Base-by-base conservation (phyloP, 345 rosid species). In the Hibiscus tridactylites region DNA sequence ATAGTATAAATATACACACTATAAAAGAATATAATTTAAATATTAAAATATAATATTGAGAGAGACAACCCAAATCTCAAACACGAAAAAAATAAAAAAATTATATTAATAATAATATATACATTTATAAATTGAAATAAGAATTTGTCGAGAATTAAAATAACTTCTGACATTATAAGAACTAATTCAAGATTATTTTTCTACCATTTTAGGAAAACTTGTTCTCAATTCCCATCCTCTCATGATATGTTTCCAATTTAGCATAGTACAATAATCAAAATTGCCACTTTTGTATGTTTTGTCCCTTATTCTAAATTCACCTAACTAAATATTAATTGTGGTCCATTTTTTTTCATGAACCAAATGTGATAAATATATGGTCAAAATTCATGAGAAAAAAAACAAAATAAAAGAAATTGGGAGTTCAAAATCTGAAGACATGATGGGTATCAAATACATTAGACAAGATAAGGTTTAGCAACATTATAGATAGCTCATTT, bases 381-480 rank as follows among this genome's bases (percentile, higher is more conserved):
- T 79, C 56, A 71, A 70, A 71, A 65, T 26, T 8, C 19, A 68
- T 28, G 31, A 16, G 24, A 49, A 50, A 28, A 9, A 0, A 9
- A 24, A 9, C 0, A 15, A 52, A 52, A 4, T 15, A 57, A 56
- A 24, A 56, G 37, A 35, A 31, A 31, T 31, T 31, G 35, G 35
- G 35, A 6, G 5, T 35, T 35, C 37, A 35, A 35, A 35, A 35
- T 21, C 17, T 28, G 26, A 29, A 39, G 74, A 72, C 61, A 57
- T 66, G 69, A 73, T 54, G 75, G 78, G 8, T 11, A 54, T 73
- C 71, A 42, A 37, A 42, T 53, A 49, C 6, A 44, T n/a, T 63
- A 7, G 75, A 73, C 73, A 66, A 39, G 78, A 74, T 77, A 74
- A 17, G 83, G 69, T 19, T 49, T 74, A 54, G 21, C 68, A 37